Evolutionary conservation across 2,329 filamentous ascomycete genomes (phyloP).

Genomic region (Talaromyces sp.): DNA sequence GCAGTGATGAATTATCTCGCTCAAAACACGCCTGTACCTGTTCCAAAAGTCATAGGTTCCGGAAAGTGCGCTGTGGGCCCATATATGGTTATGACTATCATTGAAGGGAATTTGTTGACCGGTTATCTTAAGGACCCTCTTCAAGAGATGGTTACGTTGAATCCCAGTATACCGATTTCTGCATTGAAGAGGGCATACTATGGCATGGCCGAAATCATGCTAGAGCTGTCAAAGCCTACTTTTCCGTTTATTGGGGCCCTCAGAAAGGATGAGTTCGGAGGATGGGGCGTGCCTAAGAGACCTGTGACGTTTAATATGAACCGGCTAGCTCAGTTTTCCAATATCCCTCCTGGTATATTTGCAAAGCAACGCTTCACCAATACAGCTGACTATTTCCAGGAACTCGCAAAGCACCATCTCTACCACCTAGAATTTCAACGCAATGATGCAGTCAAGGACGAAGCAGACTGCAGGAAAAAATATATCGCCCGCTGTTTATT

Average conservation of each 20-base stretch:
- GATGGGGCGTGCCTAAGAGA: slow-evolving; percentile 5
- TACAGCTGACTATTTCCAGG: slow-evolving; percentile 25
- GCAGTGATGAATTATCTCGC: slow-evolving; percentile 24
- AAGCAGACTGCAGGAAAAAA: slow-evolving; percentile 24
- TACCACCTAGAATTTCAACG: slow-evolving; percentile 25
- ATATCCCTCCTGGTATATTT: slow-evolving; percentile 19
- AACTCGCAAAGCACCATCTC: slow-evolving; percentile 24
- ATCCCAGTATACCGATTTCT: slow-evolving; percentile 17
- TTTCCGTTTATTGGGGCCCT: slow-evolving; percentile 25
- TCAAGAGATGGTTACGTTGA: slow-evolving; percentile 16
- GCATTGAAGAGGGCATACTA: slow-evolving; percentile 22
- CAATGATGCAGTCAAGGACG: slow-evolving; percentile 24
- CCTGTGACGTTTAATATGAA: slow-evolving; percentile 26
- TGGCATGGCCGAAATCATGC: slow-evolving; percentile 23
- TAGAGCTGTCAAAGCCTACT: slow-evolving; percentile 23
- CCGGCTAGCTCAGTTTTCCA: slow-evolving; percentile 22
- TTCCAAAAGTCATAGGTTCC: slow-evolving; percentile 21
- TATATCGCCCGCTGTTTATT: slow-evolving; percentile 25
- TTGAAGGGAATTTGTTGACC: slow-evolving; percentile 23
- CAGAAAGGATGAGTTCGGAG: slow-evolving; percentile 3
- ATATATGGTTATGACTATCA: slow-evolving; percentile 25
- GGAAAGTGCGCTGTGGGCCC: slow-evolving; percentile 21
- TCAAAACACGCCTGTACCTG: slow-evolving; percentile 23
- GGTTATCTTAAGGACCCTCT: slow-evolving; percentile 22
- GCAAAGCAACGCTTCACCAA: slow-evolving; percentile 18